Conservation (phyloP, 768 basidiomycete genomes). For the Rhodotorula kratochvilovae region DNA sequence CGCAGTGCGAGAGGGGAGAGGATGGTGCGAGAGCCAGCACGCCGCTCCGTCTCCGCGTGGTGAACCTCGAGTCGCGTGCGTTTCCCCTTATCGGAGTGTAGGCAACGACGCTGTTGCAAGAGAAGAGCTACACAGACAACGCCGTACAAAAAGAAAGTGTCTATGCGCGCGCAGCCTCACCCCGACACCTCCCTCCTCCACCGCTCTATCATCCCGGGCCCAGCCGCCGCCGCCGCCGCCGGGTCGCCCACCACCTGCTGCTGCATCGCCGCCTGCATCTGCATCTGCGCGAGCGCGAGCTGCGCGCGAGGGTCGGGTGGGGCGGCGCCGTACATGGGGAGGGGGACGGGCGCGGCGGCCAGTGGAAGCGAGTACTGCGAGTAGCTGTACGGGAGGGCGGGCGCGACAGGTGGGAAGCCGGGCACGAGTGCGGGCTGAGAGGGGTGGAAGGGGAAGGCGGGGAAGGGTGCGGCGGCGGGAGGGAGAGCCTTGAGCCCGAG, state of each 20-base stretch:
- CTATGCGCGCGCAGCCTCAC: not conserved
- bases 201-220: conserved; percentile 17
- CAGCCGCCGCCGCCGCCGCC: not conserved
- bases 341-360: not conserved
- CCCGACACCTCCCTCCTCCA: conserved; percentile 19
- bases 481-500: conserved; percentile 16
- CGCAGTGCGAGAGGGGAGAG: not conserved
- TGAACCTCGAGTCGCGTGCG: too few relatives aligned
- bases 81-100: too few relatives aligned
- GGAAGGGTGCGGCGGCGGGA: not conserved
- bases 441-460: too few relatives aligned
- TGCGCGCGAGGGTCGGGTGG: conserved; percentile 3
- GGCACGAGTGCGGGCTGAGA: not conserved
- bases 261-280: conserved; percentile 21
- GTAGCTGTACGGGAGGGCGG: not conserved
- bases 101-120: too few relatives aligned
- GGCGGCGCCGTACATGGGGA: not conserved
- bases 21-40: not conserved
- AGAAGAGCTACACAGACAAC: too few relatives aligned
- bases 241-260: not conserved
- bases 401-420: not conserved
- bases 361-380: conserved; percentile 10
- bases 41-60: not conserved
- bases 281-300: conserved; percentile 28
- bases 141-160: not conserved